Conservation (phyloP, 176 grass and related monocot genomes). For the Carex myosuroides region DNA sequence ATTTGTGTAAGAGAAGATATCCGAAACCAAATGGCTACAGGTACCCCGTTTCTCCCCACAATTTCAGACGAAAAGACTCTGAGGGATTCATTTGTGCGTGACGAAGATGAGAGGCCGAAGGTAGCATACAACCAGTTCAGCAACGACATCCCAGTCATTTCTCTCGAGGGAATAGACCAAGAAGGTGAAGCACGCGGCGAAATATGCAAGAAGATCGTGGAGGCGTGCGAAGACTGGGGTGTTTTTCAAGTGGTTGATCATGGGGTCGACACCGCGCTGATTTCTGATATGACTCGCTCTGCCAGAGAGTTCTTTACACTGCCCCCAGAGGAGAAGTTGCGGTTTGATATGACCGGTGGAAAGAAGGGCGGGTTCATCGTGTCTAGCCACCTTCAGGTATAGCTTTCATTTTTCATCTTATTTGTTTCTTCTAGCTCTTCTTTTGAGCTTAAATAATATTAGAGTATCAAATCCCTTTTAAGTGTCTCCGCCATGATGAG, state of each 20-base stretch:
- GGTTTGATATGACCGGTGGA: conserved; percentile 80
- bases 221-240: conserved; percentile 77
- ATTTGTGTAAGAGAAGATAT: not conserved
- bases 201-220: conserved; percentile 54
- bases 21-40: conserved; percentile 39
- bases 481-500: too few relatives aligned
- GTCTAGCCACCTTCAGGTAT: conserved; percentile 89
- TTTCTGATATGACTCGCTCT: conserved; percentile 43
- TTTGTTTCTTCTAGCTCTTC: too few relatives aligned
- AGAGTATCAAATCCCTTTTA: too few relatives aligned
- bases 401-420: not conserved
- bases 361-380: conserved; percentile 97
- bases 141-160: conserved; percentile 67
- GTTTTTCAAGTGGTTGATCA: conserved; percentile 96
- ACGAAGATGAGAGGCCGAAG: conserved; percentile 86
- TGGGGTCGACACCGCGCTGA: conserved; percentile 45
- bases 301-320: conserved; percentile 77
- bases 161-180: conserved; percentile 53
- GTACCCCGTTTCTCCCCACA: conserved; percentile 54
- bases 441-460: too few relatives aligned
- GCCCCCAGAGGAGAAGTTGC: conserved; percentile 73
- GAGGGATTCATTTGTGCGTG: conserved; percentile 69
- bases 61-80: conserved; percentile 39
- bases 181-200: conserved; percentile 29
- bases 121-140: conserved; percentile 91